Conservation (phyloP, 2,329 filamentous ascomycete species). For the Apiospora marii region DNA sequence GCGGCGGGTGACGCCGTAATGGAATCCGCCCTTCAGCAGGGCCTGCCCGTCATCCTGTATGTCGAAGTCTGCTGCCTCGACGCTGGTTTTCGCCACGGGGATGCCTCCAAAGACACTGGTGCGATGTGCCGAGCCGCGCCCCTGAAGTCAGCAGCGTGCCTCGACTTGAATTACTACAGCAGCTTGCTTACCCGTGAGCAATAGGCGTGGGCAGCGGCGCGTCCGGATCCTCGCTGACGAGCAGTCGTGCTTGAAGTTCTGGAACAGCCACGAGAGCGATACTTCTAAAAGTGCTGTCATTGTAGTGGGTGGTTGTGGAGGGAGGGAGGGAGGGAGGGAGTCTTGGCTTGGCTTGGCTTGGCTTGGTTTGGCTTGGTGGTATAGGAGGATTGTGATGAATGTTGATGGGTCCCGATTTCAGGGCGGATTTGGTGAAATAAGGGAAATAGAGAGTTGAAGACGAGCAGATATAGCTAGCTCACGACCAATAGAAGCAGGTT, state of each 20-base stretch:
- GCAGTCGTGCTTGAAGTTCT: slow-evolving; percentile 47
- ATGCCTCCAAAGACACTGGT: slow-evolving; percentile 50
- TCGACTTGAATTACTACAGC: too few relatives aligned
- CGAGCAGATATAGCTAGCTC: not conserved
- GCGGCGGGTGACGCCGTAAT: slow-evolving; percentile 52
- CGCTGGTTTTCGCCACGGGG: slow-evolving; percentile 42
- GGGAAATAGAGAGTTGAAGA: not conserved
- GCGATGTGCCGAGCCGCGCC: not conserved
- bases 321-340: not conserved
- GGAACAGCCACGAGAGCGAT: slow-evolving; percentile 49
- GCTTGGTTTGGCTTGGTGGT: not conserved
- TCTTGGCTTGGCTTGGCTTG: not conserved
- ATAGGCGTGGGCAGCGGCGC: slow-evolving; percentile 53
- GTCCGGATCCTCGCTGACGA: slow-evolving; percentile 57
- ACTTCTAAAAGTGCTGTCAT: slow-evolving; percentile 43
- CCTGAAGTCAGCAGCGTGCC: not conserved
- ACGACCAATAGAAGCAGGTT: not conserved
- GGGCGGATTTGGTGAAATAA: not conserved
- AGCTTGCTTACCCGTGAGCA: slow-evolving; percentile 50
- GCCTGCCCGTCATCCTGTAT: slow-evolving; percentile 39
- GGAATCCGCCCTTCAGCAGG: slow-evolving; percentile 53
- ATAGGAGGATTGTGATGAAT: not conserved
- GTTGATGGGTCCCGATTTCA: not conserved
- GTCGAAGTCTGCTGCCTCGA: slow-evolving; percentile 49
- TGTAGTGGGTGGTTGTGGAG: not conserved